Base-by-base conservation (phyloP, 352 stramenopile species). In the Phytophthora cryptogea region DNA sequence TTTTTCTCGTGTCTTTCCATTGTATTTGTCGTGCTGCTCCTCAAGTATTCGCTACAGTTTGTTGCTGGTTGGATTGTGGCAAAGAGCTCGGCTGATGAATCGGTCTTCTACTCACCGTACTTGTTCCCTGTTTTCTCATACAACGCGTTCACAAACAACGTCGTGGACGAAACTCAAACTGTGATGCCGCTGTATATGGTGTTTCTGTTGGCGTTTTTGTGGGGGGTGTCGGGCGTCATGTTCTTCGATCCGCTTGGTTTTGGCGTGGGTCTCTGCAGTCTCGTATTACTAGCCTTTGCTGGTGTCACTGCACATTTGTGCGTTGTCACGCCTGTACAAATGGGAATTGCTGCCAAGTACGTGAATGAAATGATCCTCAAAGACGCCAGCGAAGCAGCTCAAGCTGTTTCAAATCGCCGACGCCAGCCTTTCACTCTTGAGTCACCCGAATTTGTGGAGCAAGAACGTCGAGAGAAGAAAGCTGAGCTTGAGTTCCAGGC, bases 111-210 rank as follows among this genome's bases (percentile, higher is more conserved):
- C 54, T 92, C 88, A 32, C 88, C 84, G 8, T 96, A 95, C 48
- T 52, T 98, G 20, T 96, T 98, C 37, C 92, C 92, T 8, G 76
- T 95, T 4, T 98, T 95, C 59, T 91, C 86, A 13, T 96, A 97
- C 72, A 92, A 97, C 44, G 82, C 92, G 2, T 88, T 85, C 61
- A 95, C 80, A 8, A 95, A 97, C 74, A 96, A 97, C 59, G 76
- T 98, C 31, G 72, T 92, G 33, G 85, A 97, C 43, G 83, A 97
- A 57, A 97, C 80, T 17, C 54, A 60, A 9, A 83, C 89, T 33
- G 80, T 89, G 10, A 46, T 76, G 13, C 60, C 86, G 54, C 67
- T 94, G 5, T 95, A 95, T 57, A 66, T 80, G 42, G 47, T 89
- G 0, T 72, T 97, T 7, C 45, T 94, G 26, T 50, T 96, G 1